These are phyloP conservation scores for Daldinia eschscholtzii DNA, from an alignment of 2,329 filamentous ascomycete genomes.

Conservation along the genomic window DNA sequence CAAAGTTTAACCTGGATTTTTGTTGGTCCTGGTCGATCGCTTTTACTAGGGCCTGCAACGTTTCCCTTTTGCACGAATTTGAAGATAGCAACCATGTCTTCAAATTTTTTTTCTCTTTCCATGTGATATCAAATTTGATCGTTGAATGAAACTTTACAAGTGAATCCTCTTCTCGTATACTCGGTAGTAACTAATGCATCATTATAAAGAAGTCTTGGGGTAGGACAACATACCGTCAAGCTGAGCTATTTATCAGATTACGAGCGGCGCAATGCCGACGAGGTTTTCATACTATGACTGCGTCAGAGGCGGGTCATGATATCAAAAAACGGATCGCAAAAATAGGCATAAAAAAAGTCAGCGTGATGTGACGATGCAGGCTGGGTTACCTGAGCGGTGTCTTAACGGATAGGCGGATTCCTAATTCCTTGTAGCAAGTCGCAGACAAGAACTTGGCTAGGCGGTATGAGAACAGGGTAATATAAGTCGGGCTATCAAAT, in stretches of 20 bases:
- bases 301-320: constrained; percentile 39
- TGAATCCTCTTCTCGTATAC: constrained; percentile 10
- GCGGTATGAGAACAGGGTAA: constrained; percentile 18
- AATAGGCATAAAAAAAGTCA: constrained; percentile 15
- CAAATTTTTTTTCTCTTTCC: not conserved
- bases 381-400: constrained; percentile 28
- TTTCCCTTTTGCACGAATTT: constrained; percentile 5
- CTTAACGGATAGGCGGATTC: constrained; percentile 16
- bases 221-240: constrained; percentile 33
- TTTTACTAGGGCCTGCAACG: constrained; percentile 5
- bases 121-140: not conserved
- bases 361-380: constrained; percentile 32
- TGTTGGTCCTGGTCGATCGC: constrained; percentile 10
- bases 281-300: constrained; percentile 29
- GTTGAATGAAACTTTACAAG: constrained; percentile 7
- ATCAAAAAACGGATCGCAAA: constrained; percentile 21
- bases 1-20: constrained; percentile 23
- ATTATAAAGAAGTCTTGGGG: constrained; percentile 33
- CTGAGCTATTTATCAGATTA: constrained; percentile 21
- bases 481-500: constrained; percentile 30
- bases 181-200: constrained; percentile 22
- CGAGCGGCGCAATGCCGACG: constrained; percentile 22
- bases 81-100: constrained; percentile 5
- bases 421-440: constrained; percentile 19
- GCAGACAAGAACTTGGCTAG: constrained; percentile 34